These are phyloP conservation scores for Penicillium sp. DNA, from an alignment of 2,329 filamentous ascomycete genomes.

Conservation along the genomic window DNA sequence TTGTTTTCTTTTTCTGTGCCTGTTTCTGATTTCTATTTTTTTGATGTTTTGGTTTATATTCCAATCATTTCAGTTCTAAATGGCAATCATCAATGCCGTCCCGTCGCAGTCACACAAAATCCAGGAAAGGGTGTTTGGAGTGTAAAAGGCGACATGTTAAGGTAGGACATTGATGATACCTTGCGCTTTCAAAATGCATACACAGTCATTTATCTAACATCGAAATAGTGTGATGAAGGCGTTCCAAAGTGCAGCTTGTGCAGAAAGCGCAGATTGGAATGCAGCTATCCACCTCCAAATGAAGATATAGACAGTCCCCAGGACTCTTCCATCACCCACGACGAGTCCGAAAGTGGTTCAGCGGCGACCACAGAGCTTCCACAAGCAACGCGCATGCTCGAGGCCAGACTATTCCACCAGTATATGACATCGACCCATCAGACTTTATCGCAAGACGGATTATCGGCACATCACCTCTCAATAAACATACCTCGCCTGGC, in stretches of 20 bases:
- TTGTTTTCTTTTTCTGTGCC: not conserved
- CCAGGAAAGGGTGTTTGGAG: slow-evolving; percentile 41
- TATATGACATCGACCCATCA: slow-evolving; percentile 39
- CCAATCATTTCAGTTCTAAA: not conserved
- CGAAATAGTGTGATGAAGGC: slow-evolving; percentile 39
- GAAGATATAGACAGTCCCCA: slow-evolving; percentile 28
- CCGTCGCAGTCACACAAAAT: slow-evolving; percentile 41
- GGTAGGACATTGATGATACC: slow-evolving; percentile 12
- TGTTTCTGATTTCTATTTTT: not conserved
- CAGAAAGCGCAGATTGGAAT: slow-evolving; percentile 38
- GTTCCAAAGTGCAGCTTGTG: slow-evolving; percentile 39
- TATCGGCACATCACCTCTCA: slow-evolving; percentile 36
- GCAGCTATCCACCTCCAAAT: slow-evolving; percentile 32
- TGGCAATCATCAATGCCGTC: slow-evolving; percentile 27
- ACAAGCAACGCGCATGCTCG: slow-evolving; percentile 30
- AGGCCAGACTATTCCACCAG: slow-evolving; percentile 42
- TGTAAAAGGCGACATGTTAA: slow-evolving; percentile 44
- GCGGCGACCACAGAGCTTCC: slow-evolving; percentile 14
- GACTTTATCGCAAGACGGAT: slow-evolving; percentile 32
- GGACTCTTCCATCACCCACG: slow-evolving; percentile 21
- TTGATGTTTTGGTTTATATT: not conserved
- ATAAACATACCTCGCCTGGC: slow-evolving; percentile 39
- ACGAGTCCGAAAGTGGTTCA: slow-evolving; percentile 16
- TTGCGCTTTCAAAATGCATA: too few relatives aligned
- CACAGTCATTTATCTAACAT: slow-evolving; percentile 1